A percentile compares a stretch with the other conserved stretches of the same genome.
phyloP scores from a whole-genome alignment of 768 basidiomycete genomes.

The Tubosaeta sp. region DNA sequence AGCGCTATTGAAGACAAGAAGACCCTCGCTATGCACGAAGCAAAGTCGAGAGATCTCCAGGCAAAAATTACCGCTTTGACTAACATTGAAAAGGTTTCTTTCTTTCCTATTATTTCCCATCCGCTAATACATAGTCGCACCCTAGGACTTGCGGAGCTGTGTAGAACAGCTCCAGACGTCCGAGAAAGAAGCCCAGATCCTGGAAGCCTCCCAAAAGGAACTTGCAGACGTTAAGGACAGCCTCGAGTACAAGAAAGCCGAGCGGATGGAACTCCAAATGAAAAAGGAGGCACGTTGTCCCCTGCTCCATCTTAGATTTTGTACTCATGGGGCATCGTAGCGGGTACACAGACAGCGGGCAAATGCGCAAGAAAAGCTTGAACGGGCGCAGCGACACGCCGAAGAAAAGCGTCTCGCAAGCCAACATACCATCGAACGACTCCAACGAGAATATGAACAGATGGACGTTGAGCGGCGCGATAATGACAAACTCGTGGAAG shows the following conservation, averaged over 20 bases:
- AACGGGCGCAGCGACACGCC: conserved; percentile 71
- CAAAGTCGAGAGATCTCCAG: conserved; percentile 74
- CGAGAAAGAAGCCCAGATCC: conserved; percentile 58
- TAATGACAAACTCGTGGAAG: conserved; percentile 75
- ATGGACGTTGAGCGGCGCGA: conserved; percentile 74
- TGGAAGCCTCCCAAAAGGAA: conserved; percentile 65
- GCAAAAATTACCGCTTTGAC: conserved; percentile 66
- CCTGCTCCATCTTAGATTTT: neutral
- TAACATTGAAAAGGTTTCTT: conserved; percentile 68
- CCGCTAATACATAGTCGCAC: neutral
- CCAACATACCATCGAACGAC: conserved; percentile 66
- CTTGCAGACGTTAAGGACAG: conserved; percentile 65
- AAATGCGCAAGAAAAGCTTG: conserved; percentile 81
- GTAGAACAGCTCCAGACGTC: conserved; percentile 74
- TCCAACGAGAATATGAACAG: conserved; percentile 75
- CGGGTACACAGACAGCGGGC: conserved; percentile 75
- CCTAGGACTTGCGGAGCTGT: conserved; percentile 65
- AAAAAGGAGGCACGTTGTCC: conserved; percentile 55
- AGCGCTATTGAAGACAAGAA: conserved; percentile 70
- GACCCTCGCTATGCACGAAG: conserved; percentile 58
- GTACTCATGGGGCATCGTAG: conserved; percentile 34
- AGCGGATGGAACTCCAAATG: conserved; percentile 62
- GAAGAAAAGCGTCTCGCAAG: conserved; percentile 76
- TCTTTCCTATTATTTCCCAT: neutral
- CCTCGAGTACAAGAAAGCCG: conserved; percentile 69